phyloP scores from a whole-genome alignment of 2,329 filamentous ascomycete genomes.

The Thelonectria discophora region DNA sequence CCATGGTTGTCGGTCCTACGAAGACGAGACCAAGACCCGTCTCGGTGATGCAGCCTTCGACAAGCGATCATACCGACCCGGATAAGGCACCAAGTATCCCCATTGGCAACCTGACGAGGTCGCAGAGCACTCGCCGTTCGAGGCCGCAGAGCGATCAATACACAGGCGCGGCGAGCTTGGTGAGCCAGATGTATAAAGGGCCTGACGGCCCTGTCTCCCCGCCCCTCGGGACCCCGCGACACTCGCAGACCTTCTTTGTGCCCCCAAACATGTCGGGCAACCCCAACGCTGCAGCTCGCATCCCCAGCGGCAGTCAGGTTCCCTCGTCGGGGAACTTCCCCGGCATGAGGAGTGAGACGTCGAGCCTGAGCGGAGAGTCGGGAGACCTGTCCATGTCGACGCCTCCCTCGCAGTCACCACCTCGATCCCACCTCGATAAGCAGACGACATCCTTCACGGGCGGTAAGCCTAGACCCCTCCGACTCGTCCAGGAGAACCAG shows the following conservation, averaged over 20 bases:
- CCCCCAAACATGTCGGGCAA: slow-evolving; percentile 59
- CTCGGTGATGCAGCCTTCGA: slow-evolving; percentile 61
- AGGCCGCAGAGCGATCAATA: slow-evolving; percentile 72
- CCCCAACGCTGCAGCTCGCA: slow-evolving; percentile 59
- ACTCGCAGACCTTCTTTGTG: slow-evolving; percentile 72
- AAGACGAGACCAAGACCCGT: slow-evolving; percentile 64
- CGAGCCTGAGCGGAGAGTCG: slow-evolving; percentile 74
- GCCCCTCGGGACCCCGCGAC: slow-evolving; percentile 64
- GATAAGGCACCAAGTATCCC: slow-evolving; percentile 81
- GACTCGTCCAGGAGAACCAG: slow-evolving; percentile 83
- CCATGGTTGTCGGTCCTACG: slow-evolving; percentile 61
- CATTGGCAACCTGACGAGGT: slow-evolving; percentile 66
- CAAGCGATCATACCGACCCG: slow-evolving; percentile 66
- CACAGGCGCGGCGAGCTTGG: slow-evolving; percentile 72
- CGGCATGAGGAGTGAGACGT: slow-evolving; percentile 72
- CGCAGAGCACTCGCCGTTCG: slow-evolving; percentile 61
- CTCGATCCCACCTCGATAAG: slow-evolving; percentile 61
- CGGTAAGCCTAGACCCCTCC: slow-evolving; percentile 82
- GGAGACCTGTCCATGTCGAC: slow-evolving; percentile 58
- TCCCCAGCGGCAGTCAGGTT: slow-evolving; percentile 59
- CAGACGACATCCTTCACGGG: slow-evolving; percentile 64
- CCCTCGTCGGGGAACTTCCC: slow-evolving; percentile 71
- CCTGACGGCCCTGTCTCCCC: slow-evolving; percentile 71
- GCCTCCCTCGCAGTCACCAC: slow-evolving; percentile 62
- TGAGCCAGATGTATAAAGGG: slow-evolving; percentile 90